Evolutionary conservation across 192 early-diverging fungal species (phyloP).

Genomic region (Podila minutissima): DNA sequence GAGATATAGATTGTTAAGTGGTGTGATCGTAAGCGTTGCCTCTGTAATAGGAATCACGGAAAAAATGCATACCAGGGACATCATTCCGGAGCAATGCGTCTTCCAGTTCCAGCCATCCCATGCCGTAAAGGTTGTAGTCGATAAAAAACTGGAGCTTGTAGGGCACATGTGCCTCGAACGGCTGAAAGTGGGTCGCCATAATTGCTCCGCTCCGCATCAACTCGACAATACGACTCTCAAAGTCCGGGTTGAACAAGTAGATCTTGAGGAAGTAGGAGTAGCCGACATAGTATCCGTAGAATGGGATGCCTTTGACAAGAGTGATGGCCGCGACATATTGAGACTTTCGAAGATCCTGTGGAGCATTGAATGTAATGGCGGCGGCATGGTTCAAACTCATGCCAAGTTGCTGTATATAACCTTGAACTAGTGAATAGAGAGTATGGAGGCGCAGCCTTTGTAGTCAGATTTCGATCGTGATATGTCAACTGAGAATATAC

Average conservation of each 20-base stretch:
- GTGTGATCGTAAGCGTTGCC: background rate
- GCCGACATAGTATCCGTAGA: constrained; percentile 85
- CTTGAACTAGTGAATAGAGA: constrained; percentile 26
- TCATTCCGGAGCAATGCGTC: constrained; percentile 47
- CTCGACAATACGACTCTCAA: constrained; percentile 65
- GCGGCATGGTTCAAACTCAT: constrained; percentile 78
- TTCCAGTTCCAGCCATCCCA: constrained; percentile 78
- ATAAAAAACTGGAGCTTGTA: constrained; percentile 88
- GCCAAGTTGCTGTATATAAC: constrained; percentile 65
- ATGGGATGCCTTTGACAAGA: constrained; percentile 82
- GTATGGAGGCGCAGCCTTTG: constrained; percentile 23
- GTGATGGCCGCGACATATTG: constrained; percentile 74
- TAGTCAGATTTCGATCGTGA: constrained; percentile 18
- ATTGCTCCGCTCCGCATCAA: constrained; percentile 79
- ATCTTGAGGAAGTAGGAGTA: constrained; percentile 84
- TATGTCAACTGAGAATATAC: background rate
- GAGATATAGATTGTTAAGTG: background rate
- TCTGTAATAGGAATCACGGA: background rate
- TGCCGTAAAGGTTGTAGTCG: constrained; percentile 88
- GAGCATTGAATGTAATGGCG: constrained; percentile 53
- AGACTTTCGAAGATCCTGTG: constrained; percentile 16
- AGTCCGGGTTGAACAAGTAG: constrained; percentile 69
- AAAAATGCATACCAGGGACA: constrained; percentile 25
- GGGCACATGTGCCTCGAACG: constrained; percentile 85
- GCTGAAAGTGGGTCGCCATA: constrained; percentile 73